Conservation (phyloP, 257 asterid species). For the Paraleonurus japonicus region DNA sequence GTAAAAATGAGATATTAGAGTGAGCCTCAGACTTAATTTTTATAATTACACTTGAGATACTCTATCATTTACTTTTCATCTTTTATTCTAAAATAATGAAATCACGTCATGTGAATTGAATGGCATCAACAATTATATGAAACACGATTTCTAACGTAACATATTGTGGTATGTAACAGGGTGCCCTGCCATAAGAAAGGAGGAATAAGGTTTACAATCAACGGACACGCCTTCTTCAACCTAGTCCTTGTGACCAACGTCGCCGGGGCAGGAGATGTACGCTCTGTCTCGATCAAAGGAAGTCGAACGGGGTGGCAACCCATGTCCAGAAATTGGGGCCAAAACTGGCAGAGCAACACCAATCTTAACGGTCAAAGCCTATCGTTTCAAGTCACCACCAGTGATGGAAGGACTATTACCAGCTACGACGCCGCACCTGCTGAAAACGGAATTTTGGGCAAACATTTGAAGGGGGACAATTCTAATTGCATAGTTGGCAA, state of each 20-base stretch:
- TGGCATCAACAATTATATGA: too few species aligned
- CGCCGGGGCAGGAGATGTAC: constrained; percentile 90
- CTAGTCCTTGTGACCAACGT: constrained; percentile 78
- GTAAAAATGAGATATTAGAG: background rate
- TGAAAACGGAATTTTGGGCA: constrained; percentile 81
- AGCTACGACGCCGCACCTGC: constrained; percentile 60
- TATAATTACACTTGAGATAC: too few species aligned
- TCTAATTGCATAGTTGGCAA: constrained; percentile 21
- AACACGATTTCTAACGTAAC: too few species aligned
- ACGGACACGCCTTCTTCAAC: constrained; percentile 92
- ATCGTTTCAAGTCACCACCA: constrained; percentile 76
- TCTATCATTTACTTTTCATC: too few species aligned
- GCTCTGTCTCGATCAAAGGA: constrained; percentile 71
- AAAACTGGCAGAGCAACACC: constrained; percentile 90
- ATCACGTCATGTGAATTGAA: too few species aligned
- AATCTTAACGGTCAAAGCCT: constrained; percentile 68
- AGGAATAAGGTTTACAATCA: constrained; percentile 78
- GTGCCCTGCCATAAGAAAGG: constrained; percentile 81
- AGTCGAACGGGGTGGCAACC: constrained; percentile 81
- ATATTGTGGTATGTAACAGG: constrained; percentile 29
- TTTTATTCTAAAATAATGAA: too few species aligned
- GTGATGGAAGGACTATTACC: constrained; percentile 71
- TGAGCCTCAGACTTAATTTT: too few species aligned
- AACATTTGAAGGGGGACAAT: constrained; percentile 72
- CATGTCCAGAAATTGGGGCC: constrained; percentile 95